Evolutionary conservation across 129 eudicot genomes (phyloP).

Genomic region (Chrysanthemum seticuspe): DNA sequence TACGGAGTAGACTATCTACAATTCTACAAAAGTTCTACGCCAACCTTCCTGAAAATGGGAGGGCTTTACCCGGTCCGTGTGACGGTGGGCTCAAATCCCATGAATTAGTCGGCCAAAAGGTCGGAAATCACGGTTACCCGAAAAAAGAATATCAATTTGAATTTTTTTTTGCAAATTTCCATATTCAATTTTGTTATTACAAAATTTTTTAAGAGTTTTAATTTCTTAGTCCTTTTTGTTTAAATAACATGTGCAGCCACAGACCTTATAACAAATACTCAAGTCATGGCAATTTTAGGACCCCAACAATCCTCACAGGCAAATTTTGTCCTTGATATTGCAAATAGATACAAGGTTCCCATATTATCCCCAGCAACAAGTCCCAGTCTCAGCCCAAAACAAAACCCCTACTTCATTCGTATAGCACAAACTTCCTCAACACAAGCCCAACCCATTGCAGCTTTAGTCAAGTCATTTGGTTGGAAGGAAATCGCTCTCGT

Average conservation of each 20-base stretch:
- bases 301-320: slow-evolving; percentile 45
- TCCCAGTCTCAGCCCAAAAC: slow-evolving; percentile 40
- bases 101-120: too few relatives aligned
- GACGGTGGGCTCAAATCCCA: too few relatives aligned
- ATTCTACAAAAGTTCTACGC: too few relatives aligned
- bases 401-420: slow-evolving; percentile 41
- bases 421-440: slow-evolving; percentile 40
- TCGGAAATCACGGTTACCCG: too few relatives aligned
- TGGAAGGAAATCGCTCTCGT: slow-evolving; percentile 51
- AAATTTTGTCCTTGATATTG: slow-evolving; percentile 42
- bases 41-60: too few relatives aligned
- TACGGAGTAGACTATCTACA: too few relatives aligned
- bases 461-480: slow-evolving; percentile 27
- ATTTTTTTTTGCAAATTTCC: too few relatives aligned
- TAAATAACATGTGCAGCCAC: slow-evolving; percentile 35
- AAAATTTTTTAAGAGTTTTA: background rate
- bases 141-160: too few relatives aligned
- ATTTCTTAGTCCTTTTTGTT: background rate
- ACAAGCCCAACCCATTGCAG: slow-evolving; percentile 41
- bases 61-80: too few relatives aligned
- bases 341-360: slow-evolving; percentile 45
- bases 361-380: slow-evolving; percentile 53
- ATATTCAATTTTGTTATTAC: background rate
- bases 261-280: slow-evolving; percentile 45
- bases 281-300: slow-evolving; percentile 53